Percentiles rank a stretch among this genome's conserved stretches.
Evolutionary conservation across 345 rosid genomes (phyloP).

Genomic region (Moringa oleifera): DNA sequence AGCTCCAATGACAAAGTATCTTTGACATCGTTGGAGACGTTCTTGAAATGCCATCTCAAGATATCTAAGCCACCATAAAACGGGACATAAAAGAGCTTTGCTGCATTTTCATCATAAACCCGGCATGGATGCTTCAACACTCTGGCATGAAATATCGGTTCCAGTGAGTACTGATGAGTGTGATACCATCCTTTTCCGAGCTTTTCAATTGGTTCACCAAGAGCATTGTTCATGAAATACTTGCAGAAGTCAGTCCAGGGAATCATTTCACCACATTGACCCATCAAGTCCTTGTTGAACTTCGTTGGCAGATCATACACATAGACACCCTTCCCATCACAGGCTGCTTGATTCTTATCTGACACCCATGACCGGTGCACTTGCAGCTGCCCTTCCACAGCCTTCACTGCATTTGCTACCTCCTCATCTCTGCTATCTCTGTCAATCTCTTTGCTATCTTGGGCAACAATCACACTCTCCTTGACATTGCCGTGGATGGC

Average conservation of each 20-base stretch:
- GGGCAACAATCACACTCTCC: constrained; percentile 16
- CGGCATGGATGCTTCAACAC: constrained; percentile 78
- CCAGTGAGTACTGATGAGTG: constrained; percentile 75
- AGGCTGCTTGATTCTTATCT: constrained; percentile 15
- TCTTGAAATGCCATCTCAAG: constrained; percentile 87
- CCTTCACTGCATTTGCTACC: constrained; percentile 35
- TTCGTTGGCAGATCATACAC: constrained; percentile 78
- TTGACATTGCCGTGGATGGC: constrained; percentile 9
- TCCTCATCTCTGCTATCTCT: constrained; percentile 17
- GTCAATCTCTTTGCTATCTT: constrained; percentile 6
- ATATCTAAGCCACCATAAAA: constrained; percentile 78
- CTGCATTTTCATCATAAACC: constrained; percentile 53
- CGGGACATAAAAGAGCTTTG: constrained; percentile 78
- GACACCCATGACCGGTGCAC: constrained; percentile 64
- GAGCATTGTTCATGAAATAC: constrained; percentile 47
- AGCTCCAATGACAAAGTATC: constrained; percentile 50
- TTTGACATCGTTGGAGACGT: constrained; percentile 63
- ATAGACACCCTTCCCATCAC: constrained; percentile 54
- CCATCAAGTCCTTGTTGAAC: constrained; percentile 71
- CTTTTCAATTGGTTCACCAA: constrained; percentile 52
- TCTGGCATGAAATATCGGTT: constrained; percentile 69
- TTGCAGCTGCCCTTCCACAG: constrained; percentile 36
- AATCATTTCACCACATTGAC: constrained; percentile 70
- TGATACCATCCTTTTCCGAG: constrained; percentile 62
- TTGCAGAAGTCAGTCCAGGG: constrained; percentile 67